Evolutionary conservation across 495 filamentous ascomycete genomes (phyloP).

Genomic region (Lasiosphaeria ovina): DNA sequence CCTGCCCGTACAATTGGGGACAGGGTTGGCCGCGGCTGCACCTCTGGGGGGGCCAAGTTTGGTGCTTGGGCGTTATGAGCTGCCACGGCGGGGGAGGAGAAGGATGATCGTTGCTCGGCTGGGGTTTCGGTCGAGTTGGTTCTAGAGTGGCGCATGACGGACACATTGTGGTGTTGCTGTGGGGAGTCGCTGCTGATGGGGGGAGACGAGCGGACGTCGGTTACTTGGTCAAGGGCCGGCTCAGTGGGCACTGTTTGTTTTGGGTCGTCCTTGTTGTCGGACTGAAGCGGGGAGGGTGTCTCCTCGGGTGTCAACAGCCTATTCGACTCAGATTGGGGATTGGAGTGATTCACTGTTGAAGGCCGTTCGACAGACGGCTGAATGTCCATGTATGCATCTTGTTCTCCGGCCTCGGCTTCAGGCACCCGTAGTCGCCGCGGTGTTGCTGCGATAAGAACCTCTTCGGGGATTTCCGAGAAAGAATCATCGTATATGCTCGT

Average conservation of each 20-base stretch:
- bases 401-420: slow-evolving; percentile 9
- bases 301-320: slow-evolving; percentile 55
- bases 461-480: slow-evolving; percentile 51
- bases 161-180: slow-evolving; percentile 5
- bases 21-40: slow-evolving; percentile 38
- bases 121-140: slow-evolving; percentile 32
- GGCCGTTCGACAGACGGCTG: slow-evolving; percentile 38
- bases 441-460: slow-evolving; percentile 47
- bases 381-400: slow-evolving; percentile 16
- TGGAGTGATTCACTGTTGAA: slow-evolving; percentile 36
- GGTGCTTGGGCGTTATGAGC: slow-evolving; percentile 10
- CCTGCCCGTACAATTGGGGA: slow-evolving; percentile 54
- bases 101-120: slow-evolving; percentile 23
- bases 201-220: slow-evolving; percentile 35
- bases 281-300: slow-evolving; percentile 49
- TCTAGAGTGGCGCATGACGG: slow-evolving; percentile 17
- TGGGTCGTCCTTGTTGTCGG: slow-evolving; percentile 20
- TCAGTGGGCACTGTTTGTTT: slow-evolving; percentile 3
- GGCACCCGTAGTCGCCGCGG: slow-evolving; percentile 32
- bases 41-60: slow-evolving; percentile 24
- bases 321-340: slow-evolving; percentile 35
- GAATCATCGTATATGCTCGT: slow-evolving; percentile 46
- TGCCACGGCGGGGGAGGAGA: slow-evolving; percentile 15
- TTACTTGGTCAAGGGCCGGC: slow-evolving; percentile 6
- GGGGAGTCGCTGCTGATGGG: slow-evolving; percentile 15